Conservation (phyloP, 352 stramenopile genomes). For the Pythium phragmiticola region DNA sequence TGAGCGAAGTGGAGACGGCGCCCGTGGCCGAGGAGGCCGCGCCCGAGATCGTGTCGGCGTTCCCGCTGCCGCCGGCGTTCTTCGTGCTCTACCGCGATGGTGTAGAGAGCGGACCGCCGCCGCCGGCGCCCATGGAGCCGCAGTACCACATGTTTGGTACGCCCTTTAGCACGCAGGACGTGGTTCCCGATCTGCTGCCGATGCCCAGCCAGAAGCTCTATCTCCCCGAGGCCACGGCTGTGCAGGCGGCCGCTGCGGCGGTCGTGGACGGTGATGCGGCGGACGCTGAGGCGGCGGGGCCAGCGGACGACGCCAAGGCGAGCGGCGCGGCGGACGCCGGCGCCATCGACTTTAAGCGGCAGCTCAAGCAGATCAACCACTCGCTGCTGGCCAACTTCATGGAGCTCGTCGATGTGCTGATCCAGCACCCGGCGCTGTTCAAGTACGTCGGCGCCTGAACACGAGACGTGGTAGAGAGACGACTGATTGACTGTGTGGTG, state of each 20-base stretch:
- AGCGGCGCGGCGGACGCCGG: conserved; percentile 1
- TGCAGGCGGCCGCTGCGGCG: neutral
- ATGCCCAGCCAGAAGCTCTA: conserved; percentile 69
- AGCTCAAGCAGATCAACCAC: conserved; percentile 87
- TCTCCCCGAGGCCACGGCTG: conserved; percentile 3
- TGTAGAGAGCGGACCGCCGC: conserved; percentile 42
- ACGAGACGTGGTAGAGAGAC: neutral
- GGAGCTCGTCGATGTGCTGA: conserved; percentile 80
- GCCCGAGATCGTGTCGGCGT: conserved; percentile 84
- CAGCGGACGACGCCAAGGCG: conserved; percentile 4
- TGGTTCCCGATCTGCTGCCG: conserved; percentile 69
- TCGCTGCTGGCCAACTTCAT: conserved; percentile 85
- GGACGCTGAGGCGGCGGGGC: neutral
- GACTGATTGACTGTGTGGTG: neutral
- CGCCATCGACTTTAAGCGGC: conserved; percentile 60
- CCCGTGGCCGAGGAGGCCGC: conserved; percentile 36
- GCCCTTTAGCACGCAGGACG: conserved; percentile 81
- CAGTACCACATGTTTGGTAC: conserved; percentile 88
- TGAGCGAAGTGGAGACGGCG: conserved; percentile 11
- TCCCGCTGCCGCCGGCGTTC: conserved; percentile 78
- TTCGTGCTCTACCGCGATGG: conserved; percentile 72
- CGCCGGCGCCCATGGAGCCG: conserved; percentile 68
- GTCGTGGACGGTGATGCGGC: neutral
- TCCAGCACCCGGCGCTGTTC: conserved; percentile 75
- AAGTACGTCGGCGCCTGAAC: conserved; percentile 46